Evolutionary conservation across 305 asterid species (phyloP).

Genomic region (Ruellia speciosa): DNA sequence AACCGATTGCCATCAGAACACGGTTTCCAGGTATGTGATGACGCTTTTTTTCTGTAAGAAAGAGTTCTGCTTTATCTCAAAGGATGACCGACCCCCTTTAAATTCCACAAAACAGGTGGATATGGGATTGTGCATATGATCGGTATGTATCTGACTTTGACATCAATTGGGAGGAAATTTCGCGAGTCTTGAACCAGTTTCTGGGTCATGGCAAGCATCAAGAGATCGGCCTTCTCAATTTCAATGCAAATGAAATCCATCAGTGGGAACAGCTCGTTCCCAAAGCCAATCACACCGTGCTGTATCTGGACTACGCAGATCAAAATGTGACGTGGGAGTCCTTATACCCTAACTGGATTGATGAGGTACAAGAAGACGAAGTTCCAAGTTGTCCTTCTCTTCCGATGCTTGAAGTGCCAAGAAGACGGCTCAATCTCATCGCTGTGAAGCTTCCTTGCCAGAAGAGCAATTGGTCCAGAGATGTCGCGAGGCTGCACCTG

Average conservation of each 20-base stretch:
- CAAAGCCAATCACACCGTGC: slow-evolving; percentile 30
- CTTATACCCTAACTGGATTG: slow-evolving; percentile 76
- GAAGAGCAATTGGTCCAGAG: slow-evolving; percentile 50
- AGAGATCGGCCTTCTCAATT: slow-evolving; percentile 47
- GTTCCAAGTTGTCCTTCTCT: slow-evolving; percentile 56
- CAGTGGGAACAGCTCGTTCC: slow-evolving; percentile 37
- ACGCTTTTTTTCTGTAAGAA: background rate
- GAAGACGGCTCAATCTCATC: slow-evolving; percentile 41
- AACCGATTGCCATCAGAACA: background rate
- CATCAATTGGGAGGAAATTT: background rate
- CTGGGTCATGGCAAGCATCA: slow-evolving; percentile 19
- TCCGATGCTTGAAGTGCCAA: slow-evolving; percentile 35
- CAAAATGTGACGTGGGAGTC: slow-evolving; percentile 49
- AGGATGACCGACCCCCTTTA: background rate
- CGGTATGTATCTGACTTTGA: background rate
- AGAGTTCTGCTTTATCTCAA: background rate
- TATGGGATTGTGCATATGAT: background rate
- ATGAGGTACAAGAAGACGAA: slow-evolving; percentile 52
- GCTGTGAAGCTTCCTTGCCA: slow-evolving; percentile 65
- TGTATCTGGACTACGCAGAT: slow-evolving; percentile 37
- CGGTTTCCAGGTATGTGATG: background rate
- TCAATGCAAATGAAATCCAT: slow-evolving; percentile 40
- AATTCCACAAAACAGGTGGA: background rate
- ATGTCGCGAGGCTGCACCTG: slow-evolving; percentile 53
- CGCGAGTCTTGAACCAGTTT: slow-evolving; percentile 15